Conservation (phyloP, 2,329 filamentous ascomycete species). For the Ceratocystis papillata region DNA sequence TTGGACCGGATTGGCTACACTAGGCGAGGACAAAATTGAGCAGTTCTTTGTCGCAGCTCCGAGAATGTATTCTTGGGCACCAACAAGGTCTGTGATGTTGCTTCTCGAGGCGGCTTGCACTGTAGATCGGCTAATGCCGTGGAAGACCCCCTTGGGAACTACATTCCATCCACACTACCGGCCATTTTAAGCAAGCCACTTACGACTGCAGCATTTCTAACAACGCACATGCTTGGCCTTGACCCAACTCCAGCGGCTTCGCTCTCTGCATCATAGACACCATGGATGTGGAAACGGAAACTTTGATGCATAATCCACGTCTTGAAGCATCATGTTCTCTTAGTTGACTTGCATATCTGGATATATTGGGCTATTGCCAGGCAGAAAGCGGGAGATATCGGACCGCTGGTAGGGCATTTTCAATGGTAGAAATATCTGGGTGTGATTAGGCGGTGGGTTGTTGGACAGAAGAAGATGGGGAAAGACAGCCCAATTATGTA, state of each 20-base stretch:
- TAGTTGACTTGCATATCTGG: neutral
- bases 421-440: neutral
- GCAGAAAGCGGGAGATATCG: neutral
- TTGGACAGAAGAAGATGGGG: neutral
- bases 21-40: neutral
- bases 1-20: neutral
- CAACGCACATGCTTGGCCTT: neutral
- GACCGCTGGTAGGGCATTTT: neutral
- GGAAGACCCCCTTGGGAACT: neutral
- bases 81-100: constrained; percentile 2
- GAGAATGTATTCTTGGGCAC: constrained; percentile 14
- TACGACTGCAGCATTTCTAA: neutral
- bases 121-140: too few species aligned
- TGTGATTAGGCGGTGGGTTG: neutral
- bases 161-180: neutral
- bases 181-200: neutral
- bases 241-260: neutral
- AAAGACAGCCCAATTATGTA: neutral
- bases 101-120: neutral
- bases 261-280: neutral
- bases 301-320: neutral
- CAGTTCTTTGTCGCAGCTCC: neutral
- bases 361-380: constrained; percentile 5
- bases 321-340: neutral
- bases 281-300: neutral